A percentile compares a stretch with the other conserved stretches of the same genome.
These are phyloP conservation scores for Erodium texanum DNA, from an alignment of 441 rosid genomes.

Conservation along the genomic window DNA sequence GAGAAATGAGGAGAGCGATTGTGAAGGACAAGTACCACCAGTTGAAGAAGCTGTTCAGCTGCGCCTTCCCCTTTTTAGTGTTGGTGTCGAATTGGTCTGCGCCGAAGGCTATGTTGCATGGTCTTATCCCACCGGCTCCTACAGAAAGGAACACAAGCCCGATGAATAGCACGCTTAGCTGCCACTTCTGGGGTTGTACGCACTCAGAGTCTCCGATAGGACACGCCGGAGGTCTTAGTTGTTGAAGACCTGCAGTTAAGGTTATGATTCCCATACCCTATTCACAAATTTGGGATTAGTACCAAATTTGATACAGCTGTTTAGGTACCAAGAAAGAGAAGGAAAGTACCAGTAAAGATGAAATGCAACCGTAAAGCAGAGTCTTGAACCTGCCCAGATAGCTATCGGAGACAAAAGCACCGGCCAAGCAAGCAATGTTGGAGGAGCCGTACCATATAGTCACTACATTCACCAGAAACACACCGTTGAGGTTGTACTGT, in stretches of 20 bases:
- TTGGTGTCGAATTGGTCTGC: slow-evolving; percentile 50
- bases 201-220: slow-evolving; percentile 15
- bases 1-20: slow-evolving; percentile 36
- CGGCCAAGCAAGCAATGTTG: slow-evolving; percentile 35
- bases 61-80: slow-evolving; percentile 36
- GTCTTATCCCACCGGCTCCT: slow-evolving; percentile 49
- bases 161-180: slow-evolving; percentile 25
- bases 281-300: background rate
- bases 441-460: slow-evolving; percentile 43
- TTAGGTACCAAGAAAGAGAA: background rate
- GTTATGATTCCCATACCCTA: slow-evolving; percentile 57
- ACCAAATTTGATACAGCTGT: too few relatives aligned
- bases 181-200: slow-evolving; percentile 28
- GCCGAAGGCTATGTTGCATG: slow-evolving; percentile 56
- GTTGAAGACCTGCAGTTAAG: slow-evolving; percentile 27
- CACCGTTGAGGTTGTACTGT: slow-evolving; percentile 42
- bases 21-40: slow-evolving; percentile 73
- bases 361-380: slow-evolving; percentile 33
- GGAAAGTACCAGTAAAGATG: slow-evolving; percentile 36
- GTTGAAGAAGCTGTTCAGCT: slow-evolving; percentile 49
- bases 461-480: slow-evolving; percentile 34
- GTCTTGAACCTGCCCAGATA: slow-evolving; percentile 45
- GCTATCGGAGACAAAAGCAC: slow-evolving; percentile 49
- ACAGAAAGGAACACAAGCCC: slow-evolving; percentile 34
- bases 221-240: slow-evolving; percentile 31